Conservation (phyloP, 2,329 filamentous ascomycete genomes). For the Fusarium kyushuense region DNA sequence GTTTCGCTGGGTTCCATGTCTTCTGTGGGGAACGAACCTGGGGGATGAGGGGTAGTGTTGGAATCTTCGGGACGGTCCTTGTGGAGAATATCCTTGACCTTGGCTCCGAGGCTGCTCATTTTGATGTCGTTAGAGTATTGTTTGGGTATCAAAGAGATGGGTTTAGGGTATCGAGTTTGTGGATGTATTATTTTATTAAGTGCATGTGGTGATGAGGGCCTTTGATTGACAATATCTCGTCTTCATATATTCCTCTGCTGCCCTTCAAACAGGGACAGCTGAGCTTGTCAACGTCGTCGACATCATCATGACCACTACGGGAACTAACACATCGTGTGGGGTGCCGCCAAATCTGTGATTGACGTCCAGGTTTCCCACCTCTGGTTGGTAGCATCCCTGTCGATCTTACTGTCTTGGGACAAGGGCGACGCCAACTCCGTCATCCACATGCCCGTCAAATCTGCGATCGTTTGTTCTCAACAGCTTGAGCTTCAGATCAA, state of each 20-base stretch:
- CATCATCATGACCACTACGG: slow-evolving; percentile 35
- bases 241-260: slow-evolving; percentile 24
- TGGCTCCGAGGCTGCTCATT: slow-evolving; percentile 28
- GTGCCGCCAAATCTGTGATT: slow-evolving; percentile 22
- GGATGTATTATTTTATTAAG: not conserved
- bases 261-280: slow-evolving; percentile 11
- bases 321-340: slow-evolving; percentile 30
- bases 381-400: slow-evolving; percentile 14
- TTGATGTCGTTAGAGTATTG: not conserved
- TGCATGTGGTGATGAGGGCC: not conserved
- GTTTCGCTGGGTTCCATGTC: slow-evolving; percentile 27
- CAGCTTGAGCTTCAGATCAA: slow-evolving; percentile 9
- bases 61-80: slow-evolving; percentile 14
- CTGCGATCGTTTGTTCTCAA: not conserved
- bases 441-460: slow-evolving; percentile 19
- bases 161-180: not conserved
- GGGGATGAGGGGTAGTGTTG: slow-evolving; percentile 17
- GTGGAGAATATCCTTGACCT: slow-evolving; percentile 31
- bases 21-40: slow-evolving; percentile 39
- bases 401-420: slow-evolving; percentile 20
- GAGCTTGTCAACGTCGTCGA: slow-evolving; percentile 20
- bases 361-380: slow-evolving; percentile 16
- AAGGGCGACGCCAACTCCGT: slow-evolving; percentile 31
- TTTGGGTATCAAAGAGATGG: not conserved
- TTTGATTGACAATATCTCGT: not conserved